Conservation (phyloP, 2,329 filamentous ascomycete genomes). For the Hypoxylon sp. region DNA sequence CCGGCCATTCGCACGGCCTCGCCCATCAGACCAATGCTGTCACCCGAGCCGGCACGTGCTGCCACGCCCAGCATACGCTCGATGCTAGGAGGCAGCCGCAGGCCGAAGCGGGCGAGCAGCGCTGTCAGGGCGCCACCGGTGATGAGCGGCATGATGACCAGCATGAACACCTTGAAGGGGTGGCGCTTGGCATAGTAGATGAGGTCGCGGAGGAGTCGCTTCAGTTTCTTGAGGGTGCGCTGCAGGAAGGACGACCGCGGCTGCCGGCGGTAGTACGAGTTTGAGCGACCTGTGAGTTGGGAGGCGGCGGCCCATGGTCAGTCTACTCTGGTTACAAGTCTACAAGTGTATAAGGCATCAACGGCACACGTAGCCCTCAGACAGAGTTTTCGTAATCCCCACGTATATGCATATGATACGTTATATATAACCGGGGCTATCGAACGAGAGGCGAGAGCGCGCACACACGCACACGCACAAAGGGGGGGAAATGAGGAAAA, state of each 20-base stretch:
- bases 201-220: slow-evolving; percentile 84
- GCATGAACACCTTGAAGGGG: slow-evolving; percentile 88
- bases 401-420: slow-evolving; percentile 24
- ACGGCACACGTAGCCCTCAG: neutral
- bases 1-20: slow-evolving; percentile 70
- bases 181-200: slow-evolving; percentile 85
- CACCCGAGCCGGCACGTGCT: slow-evolving; percentile 64
- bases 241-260: slow-evolving; percentile 85
- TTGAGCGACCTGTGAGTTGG: slow-evolving; percentile 61
- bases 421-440: slow-evolving; percentile 12
- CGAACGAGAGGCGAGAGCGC: slow-evolving; percentile 13
- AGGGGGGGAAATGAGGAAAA: neutral
- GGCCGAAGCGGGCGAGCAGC: slow-evolving; percentile 82
- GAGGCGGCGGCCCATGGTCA: neutral
- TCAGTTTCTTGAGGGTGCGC: slow-evolving; percentile 81
- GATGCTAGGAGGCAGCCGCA: slow-evolving; percentile 78
- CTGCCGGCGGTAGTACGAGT: slow-evolving; percentile 82
- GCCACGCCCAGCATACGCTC: slow-evolving; percentile 72
- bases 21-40: slow-evolving; percentile 65
- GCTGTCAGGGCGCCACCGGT: slow-evolving; percentile 86
- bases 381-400: slow-evolving; percentile 3
- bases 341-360: neutral
- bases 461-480: neutral
- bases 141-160: slow-evolving; percentile 89
- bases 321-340: neutral